A percentile compares a stretch with the other conserved stretches of the same genome.
Evolutionary conservation across 2,329 filamentous ascomycete species (phyloP).

Genomic region (Sclerotinia sclerotiorum): DNA sequence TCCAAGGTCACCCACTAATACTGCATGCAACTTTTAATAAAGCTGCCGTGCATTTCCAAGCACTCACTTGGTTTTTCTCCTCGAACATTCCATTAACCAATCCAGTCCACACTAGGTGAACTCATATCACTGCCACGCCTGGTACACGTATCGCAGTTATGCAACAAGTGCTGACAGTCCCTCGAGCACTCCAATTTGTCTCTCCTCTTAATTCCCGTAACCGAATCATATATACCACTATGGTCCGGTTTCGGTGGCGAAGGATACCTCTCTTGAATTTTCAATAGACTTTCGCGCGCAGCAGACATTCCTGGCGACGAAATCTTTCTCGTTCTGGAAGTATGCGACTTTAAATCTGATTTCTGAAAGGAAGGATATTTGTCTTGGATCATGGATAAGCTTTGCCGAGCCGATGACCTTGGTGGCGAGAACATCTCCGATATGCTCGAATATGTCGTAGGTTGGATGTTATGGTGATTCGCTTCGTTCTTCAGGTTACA

Average conservation of each 20-base stretch:
- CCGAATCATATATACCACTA: slow-evolving; percentile 26
- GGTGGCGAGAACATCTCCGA: neutral
- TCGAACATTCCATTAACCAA: slow-evolving; percentile 25
- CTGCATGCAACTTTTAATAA: neutral
- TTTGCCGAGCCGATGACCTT: slow-evolving; percentile 10
- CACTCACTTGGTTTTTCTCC: neutral
- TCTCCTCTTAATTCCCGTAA: slow-evolving; percentile 24
- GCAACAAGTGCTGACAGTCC: slow-evolving; percentile 6
- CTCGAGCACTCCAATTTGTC: neutral
- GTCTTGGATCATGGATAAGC: slow-evolving; percentile 2
- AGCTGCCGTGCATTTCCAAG: neutral
- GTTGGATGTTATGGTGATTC: neutral
- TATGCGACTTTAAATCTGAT: neutral
- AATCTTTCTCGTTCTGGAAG: neutral
- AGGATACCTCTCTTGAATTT: slow-evolving; percentile 4
- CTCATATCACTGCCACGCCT: slow-evolving; percentile 20
- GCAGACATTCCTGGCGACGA: neutral
- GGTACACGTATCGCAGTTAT: slow-evolving; percentile 29
- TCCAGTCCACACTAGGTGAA: slow-evolving; percentile 33
- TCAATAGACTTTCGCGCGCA: slow-evolving; percentile 9
- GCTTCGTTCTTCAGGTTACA: neutral
- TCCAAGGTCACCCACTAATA: neutral
- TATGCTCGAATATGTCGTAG: neutral
- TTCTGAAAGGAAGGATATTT: neutral
- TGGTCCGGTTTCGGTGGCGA: slow-evolving; percentile 24